Conservation (phyloP, 371 early-diverging fungal genomes). For the Syncephalastrum sp. region DNA sequence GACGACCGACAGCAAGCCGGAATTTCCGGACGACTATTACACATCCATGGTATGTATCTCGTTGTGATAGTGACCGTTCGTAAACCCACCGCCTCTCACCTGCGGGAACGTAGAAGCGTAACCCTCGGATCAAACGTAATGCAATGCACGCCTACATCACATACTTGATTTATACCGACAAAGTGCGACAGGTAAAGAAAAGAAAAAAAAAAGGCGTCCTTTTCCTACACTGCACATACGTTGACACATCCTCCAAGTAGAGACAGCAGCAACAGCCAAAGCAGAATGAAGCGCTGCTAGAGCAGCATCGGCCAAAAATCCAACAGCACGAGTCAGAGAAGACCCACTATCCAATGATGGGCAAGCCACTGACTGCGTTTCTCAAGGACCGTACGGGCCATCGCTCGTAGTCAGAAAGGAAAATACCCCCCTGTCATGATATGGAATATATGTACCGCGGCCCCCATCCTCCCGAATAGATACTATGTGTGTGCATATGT, state of each 20-base stretch:
- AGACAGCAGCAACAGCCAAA: constrained; percentile 7
- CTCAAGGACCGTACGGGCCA: constrained; percentile 11
- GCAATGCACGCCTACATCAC: constrained; percentile 55
- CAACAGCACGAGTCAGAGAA: no score
- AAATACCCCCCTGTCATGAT: neutral
- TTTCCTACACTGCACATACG: neutral
- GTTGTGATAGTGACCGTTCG: neutral
- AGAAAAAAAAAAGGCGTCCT: neutral
- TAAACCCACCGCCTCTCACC: neutral
- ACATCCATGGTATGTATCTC: no score
- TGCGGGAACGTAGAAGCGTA: constrained; percentile 30
- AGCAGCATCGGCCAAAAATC: no score
- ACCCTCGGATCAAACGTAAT: constrained; percentile 49
- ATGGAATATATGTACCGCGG: neutral
- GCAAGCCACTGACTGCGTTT: constrained; percentile 19
- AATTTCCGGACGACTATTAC: no score
- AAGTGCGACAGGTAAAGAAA: constrained; percentile 16
- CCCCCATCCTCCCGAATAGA: neutral
- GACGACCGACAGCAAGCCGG: no score
- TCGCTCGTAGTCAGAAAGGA: neutral
- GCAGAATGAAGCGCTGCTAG: neutral
- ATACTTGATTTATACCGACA: constrained; percentile 52
- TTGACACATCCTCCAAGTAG: neutral
- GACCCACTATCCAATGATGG: constrained; percentile 13
- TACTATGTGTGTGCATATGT: neutral